These are phyloP conservation scores for Phlebiopsis gigantea DNA, from an alignment of 768 basidiomycete species.

Conservation along the genomic window DNA sequence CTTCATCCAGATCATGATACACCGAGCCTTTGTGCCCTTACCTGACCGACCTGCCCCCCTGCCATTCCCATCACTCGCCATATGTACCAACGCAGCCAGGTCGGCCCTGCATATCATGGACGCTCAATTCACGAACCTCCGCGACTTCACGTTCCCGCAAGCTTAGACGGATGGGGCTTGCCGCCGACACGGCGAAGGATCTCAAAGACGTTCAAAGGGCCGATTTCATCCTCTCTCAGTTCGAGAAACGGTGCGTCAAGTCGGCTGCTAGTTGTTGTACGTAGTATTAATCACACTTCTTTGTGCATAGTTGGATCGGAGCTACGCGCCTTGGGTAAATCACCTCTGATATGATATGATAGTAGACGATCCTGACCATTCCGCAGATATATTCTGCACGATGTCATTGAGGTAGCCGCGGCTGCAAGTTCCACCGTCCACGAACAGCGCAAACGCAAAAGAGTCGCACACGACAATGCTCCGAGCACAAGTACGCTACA, in stretches of 20 bases:
- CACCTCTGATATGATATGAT: background rate
- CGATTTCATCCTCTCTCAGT: constrained; percentile 26
- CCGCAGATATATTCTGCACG: background rate
- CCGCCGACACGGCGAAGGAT: constrained; percentile 36
- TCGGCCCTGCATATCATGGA: constrained; percentile 40
- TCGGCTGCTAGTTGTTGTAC: background rate
- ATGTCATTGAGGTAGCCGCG: background rate
- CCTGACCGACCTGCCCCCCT: constrained; percentile 43
- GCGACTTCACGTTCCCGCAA: background rate
- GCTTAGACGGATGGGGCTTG: constrained; percentile 34
- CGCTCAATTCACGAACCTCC: constrained; percentile 21
- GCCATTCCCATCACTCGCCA: constrained; percentile 42
- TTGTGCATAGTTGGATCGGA: background rate
- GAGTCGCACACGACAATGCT: background rate
- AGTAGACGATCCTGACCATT: background rate
- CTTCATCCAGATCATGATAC: constrained; percentile 59
- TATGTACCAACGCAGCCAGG: constrained; percentile 44
- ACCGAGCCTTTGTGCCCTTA: constrained; percentile 74
- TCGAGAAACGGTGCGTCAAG: constrained; percentile 13
- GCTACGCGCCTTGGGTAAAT: background rate
- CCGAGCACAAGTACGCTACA: background rate
- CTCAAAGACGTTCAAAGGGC: constrained; percentile 51
- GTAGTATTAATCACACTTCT: background rate
- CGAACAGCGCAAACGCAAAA: background rate
- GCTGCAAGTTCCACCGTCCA: background rate